Percentiles rank a stretch among this genome's conserved stretches.
These are phyloP conservation scores for Barbarea vulgaris DNA, from an alignment of 345 rosid genomes.

Conservation along the genomic window DNA sequence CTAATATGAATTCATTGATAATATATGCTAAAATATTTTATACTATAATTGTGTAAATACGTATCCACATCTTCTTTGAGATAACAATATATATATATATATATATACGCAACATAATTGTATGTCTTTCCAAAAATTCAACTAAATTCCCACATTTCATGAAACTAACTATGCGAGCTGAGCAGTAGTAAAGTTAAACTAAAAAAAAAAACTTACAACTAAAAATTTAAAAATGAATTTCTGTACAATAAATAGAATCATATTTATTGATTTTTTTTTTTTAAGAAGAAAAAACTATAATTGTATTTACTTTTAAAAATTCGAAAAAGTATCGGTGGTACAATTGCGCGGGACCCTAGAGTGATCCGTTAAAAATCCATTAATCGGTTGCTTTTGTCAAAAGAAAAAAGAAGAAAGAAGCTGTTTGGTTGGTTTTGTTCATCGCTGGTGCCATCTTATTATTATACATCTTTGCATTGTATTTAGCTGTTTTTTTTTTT, in stretches of 20 bases:
- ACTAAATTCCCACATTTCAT: background rate
- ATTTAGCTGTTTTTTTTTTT: constrained; percentile 22
- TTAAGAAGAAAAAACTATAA: background rate
- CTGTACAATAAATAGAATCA: background rate
- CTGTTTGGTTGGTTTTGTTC: constrained; percentile 24
- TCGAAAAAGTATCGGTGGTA: constrained; percentile 10
- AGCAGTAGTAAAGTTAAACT: background rate
- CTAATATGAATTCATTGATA: background rate
- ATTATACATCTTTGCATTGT: constrained; percentile 16
- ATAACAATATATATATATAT: too few relatives aligned
- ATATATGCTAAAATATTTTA: background rate
- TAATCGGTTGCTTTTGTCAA: constrained; percentile 35
- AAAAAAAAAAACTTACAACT: background rate
- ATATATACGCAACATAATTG: too few relatives aligned
- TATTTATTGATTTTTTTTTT: background rate
- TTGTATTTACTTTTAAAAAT: background rate
- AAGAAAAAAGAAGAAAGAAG: constrained; percentile 24
- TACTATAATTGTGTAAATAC: background rate
- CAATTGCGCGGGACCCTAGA: constrained; percentile 19
- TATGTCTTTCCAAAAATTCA: background rate
- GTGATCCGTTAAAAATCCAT: constrained; percentile 27
- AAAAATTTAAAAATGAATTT: background rate
- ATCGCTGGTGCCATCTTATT: constrained; percentile 37
- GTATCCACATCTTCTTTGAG: background rate
- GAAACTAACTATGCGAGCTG: background rate